A percentile compares a stretch with the other conserved stretches of the same genome.
phyloP scores from a whole-genome alignment of 768 basidiomycete genomes.

The Boletus patriciae region DNA sequence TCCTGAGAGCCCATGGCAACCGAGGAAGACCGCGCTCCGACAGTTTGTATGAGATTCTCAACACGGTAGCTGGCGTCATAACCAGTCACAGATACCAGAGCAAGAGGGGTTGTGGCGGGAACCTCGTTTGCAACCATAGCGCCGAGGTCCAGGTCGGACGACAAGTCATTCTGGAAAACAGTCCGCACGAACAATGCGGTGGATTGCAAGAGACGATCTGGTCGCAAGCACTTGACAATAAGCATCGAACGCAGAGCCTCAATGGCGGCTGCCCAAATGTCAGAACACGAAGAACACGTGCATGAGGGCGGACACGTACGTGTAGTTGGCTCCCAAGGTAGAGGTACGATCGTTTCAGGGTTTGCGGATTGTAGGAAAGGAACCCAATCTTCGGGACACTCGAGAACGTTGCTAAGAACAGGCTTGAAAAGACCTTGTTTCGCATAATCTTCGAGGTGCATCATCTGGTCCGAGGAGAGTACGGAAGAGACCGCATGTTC shows the following conservation, averaged over 20 bases:
- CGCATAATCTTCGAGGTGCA: slow-evolving; percentile 68
- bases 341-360: slow-evolving; percentile 72
- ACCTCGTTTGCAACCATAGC: slow-evolving; percentile 80
- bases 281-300: slow-evolving; percentile 5
- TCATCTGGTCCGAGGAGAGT: slow-evolving; percentile 65
- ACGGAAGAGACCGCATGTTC: slow-evolving; percentile 44
- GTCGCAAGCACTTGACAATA: slow-evolving; percentile 87
- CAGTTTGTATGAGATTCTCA: slow-evolving; percentile 80
- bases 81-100: slow-evolving; percentile 90
- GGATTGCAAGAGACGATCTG: slow-evolving; percentile 87
- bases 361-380: slow-evolving; percentile 63
- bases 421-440: slow-evolving; percentile 77
- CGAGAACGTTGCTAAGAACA: slow-evolving; percentile 60
- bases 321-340: slow-evolving; percentile 74
- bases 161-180: slow-evolving; percentile 82
- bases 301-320: slow-evolving; percentile 50
- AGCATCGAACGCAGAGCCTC: slow-evolving; percentile 75
- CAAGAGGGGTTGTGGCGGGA: slow-evolving; percentile 76
- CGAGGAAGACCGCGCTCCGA: slow-evolving; percentile 74
- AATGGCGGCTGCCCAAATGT: slow-evolving; percentile 53
- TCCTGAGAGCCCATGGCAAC: slow-evolving; percentile 99
- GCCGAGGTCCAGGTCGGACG: slow-evolving; percentile 74
- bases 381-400: slow-evolving; percentile 67
- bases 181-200: slow-evolving; percentile 70
- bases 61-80: slow-evolving; percentile 99